phyloP scores from a whole-genome alignment of 2,329 filamentous ascomycete species.

The Fusarium globosum region DNA sequence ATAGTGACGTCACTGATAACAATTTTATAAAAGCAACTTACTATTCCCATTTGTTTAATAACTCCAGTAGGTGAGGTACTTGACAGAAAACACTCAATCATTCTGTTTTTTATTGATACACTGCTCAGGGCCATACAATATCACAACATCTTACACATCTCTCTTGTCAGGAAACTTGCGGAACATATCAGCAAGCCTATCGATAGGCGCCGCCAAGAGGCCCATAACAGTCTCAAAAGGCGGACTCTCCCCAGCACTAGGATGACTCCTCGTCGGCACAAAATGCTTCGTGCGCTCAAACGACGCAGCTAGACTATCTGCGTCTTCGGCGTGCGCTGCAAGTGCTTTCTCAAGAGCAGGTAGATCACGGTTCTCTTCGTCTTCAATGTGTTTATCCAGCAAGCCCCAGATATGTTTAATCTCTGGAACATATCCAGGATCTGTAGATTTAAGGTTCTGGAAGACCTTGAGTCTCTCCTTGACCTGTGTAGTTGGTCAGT shows the following conservation, averaged over 20 bases:
- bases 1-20: background rate
- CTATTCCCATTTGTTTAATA: too few species aligned
- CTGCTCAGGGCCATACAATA: too few species aligned
- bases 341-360: constrained; percentile 55
- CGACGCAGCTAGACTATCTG: constrained; percentile 45
- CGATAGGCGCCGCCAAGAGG: constrained; percentile 66
- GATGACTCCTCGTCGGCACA: constrained; percentile 63
- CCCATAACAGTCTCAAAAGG: constrained; percentile 67
- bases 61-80: background rate
- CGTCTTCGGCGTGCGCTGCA: too few species aligned
- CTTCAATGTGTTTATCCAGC: constrained; percentile 59
- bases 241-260: constrained; percentile 61
- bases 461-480: constrained; percentile 62
- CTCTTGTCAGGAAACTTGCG: constrained; percentile 56
- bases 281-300: constrained; percentile 66
- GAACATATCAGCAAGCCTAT: constrained; percentile 66
- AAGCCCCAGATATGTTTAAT: constrained; percentile 57
- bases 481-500: constrained; percentile 51
- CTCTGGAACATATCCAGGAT: constrained; percentile 56
- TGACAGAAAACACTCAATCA: background rate
- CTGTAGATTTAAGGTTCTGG: constrained; percentile 55
- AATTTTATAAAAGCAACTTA: fast-evolving
- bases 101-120: background rate
- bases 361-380: constrained; percentile 63
- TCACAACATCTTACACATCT: too few species aligned